Evolutionary conservation across 1,284 basidiomycete genomes (phyloP).

Genomic region (Coniophora puteana): DNA sequence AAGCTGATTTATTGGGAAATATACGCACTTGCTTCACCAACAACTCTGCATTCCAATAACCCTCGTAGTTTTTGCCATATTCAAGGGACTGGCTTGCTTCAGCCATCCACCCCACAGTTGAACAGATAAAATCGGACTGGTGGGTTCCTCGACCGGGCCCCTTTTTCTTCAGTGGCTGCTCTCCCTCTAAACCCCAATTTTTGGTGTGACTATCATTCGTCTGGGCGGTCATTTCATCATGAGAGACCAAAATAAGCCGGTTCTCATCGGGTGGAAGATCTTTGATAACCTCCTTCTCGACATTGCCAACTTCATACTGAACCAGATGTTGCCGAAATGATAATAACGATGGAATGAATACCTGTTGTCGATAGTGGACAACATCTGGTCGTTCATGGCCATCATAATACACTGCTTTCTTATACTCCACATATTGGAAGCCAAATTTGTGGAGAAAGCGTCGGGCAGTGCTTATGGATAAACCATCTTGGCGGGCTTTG

Average conservation of each 20-base stretch:
- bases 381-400: conserved; percentile 33
- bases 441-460: conserved; percentile 25
- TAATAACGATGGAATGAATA: conserved; percentile 27
- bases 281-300: conserved; percentile 12
- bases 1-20: no score
- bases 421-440: conserved; percentile 27
- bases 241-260: conserved; percentile 25
- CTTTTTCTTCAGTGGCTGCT: conserved; percentile 33
- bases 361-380: conserved; percentile 22
- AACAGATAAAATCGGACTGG: conserved; percentile 28
- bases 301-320: conserved; percentile 21
- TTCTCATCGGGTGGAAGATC: conserved; percentile 20
- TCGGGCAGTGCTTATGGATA: conserved; percentile 22
- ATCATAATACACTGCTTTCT: conserved; percentile 31
- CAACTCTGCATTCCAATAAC: conserved; percentile 38
- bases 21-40: conserved; percentile 35
- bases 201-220: conserved; percentile 27
- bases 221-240: conserved; percentile 36
- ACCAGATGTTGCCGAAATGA: conserved; percentile 26
- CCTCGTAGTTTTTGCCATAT: conserved; percentile 42
- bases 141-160: conserved; percentile 31
- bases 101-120: conserved; percentile 25
- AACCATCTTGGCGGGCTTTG: conserved; percentile 23
- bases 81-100: conserved; percentile 31
- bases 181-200: conserved; percentile 29